Base-by-base conservation (phyloP, 2,329 filamentous ascomycete species). In the Graphiopsis chlorocephala region DNA sequence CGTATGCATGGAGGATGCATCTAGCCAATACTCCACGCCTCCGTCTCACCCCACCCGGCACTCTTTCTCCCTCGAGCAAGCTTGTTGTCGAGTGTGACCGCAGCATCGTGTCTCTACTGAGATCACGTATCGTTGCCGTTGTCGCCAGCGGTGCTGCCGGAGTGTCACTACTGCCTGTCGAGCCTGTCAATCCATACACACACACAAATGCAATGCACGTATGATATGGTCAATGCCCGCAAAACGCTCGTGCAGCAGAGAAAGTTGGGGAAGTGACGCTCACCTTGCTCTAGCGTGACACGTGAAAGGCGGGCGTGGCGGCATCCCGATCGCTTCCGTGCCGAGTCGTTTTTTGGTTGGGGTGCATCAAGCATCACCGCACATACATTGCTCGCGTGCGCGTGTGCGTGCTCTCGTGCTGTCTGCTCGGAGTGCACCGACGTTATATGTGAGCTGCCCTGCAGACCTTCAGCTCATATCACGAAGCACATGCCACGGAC, bases 211-310 rank as follows among this genome's bases (percentile, higher is more conserved):
- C 26, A 53, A 53, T 53, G 47, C 47, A 25, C 6, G 3, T 4
- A 53, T 53, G 50, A 20, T 53, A 28, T 53, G 50, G n/a, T 45
- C 38, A 10, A 45, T 29, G 28, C 48, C 25, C 35, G 17, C 35
- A 45, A 33, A 61, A 48, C 45, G 58, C 26, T 35, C 29, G 28
- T 48, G 58, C 58, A 48, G 42, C 38, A 14, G 14, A 11, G 28
- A 11, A 48, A 50, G 45, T 55, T 62, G 60, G 60, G 60, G 60
- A 62, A 62, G 60, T 62, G 60, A 62, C 60, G 48, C 53, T 42
- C 23, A 2, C 17, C 42, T 33, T 14, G n/a, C 28, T 17, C n/a
- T 50, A 45, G 55, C 38, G 29, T 45, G 35, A 42, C 35, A 38
- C 53, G 53, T 38, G 53, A 56, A 35, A 33, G 29, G 53, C 31